phyloP scores from a whole-genome alignment of 1,139 yeast species.

The Yamadazyma kanchanaburiensis region DNA sequence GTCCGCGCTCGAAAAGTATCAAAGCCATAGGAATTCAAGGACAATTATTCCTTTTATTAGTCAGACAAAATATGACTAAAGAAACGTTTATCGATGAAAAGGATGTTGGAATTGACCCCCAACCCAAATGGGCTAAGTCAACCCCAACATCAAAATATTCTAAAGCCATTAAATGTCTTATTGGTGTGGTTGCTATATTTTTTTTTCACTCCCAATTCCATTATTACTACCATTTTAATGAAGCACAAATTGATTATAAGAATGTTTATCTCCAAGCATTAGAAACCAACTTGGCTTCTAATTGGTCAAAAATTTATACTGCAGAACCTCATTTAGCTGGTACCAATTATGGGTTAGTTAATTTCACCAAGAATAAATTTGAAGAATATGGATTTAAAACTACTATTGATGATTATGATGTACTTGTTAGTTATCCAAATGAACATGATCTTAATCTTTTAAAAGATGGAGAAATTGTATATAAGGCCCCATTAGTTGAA shows the following conservation, averaged over 20 bases:
- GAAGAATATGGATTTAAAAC: slow-evolving; percentile 59
- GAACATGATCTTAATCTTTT: slow-evolving; percentile 45
- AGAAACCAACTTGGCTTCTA: slow-evolving; percentile 46
- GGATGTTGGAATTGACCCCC: too few species aligned
- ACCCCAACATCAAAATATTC: too few species aligned
- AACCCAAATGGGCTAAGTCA: too few species aligned
- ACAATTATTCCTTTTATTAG: too few species aligned
- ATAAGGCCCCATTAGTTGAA: slow-evolving; percentile 66
- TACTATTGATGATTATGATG: slow-evolving; percentile 52
- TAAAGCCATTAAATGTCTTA: too few species aligned
- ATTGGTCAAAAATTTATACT: slow-evolving; percentile 57
- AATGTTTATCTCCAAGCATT: slow-evolving; percentile 33
- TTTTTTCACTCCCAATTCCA: too few species aligned
- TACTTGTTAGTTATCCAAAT: slow-evolving; percentile 52
- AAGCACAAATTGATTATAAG: slow-evolving; percentile 15
- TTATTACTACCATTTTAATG: too few species aligned
- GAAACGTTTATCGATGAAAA: too few species aligned
- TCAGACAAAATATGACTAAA: too few species aligned
- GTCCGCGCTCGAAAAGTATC: too few species aligned
- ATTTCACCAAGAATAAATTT: slow-evolving; percentile 63
- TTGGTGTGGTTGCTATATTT: too few species aligned
- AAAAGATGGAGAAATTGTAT: slow-evolving; percentile 33
- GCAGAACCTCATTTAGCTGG: slow-evolving; percentile 72
- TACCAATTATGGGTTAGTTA: slow-evolving; percentile 56
- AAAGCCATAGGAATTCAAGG: too few species aligned